Percentiles rank a stretch among this genome's conserved stretches.
Evolutionary conservation across 805 yeast species (phyloP).

Genomic region (Kodamaea sagamina): DNA sequence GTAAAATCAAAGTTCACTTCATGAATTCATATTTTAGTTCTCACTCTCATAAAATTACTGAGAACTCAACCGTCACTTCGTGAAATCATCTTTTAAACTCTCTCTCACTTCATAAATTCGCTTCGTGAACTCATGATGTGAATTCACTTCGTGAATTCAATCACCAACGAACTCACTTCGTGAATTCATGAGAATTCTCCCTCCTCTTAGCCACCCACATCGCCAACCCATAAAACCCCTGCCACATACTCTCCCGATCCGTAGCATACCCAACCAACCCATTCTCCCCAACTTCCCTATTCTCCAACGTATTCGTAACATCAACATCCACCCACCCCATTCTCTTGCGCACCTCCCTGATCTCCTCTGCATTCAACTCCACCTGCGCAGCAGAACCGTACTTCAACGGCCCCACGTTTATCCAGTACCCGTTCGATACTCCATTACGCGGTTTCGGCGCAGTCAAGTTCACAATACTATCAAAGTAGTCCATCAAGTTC

Average conservation of each 20-base stretch:
- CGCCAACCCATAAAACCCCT: slow-evolving; percentile 70
- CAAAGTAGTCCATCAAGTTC: slow-evolving; percentile 73
- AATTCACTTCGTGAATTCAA: not conserved
- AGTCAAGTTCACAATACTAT: slow-evolving; percentile 53
- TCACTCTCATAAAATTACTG: too few species aligned
- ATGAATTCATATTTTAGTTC: too few species aligned
- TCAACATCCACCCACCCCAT: slow-evolving; percentile 64
- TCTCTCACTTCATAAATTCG: not conserved
- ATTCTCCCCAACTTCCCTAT: slow-evolving; percentile 15
- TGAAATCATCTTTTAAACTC: not conserved
- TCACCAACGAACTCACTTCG: not conserved
- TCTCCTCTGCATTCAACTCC: slow-evolving; percentile 74
- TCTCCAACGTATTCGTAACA: slow-evolving; percentile 16
- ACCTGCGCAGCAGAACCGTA: slow-evolving; percentile 84
- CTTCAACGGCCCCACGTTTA: slow-evolving; percentile 88
- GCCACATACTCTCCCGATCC: slow-evolving; percentile 67
- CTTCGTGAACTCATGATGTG: not conserved
- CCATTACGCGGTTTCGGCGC: slow-evolving; percentile 25
- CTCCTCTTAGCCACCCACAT: slow-evolving; percentile 52
- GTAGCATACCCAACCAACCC: slow-evolving; percentile 64
- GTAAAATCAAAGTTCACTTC: too few species aligned
- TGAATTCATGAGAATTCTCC: slow-evolving; percentile 19
- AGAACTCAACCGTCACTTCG: not conserved
- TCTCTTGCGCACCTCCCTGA: slow-evolving; percentile 48
- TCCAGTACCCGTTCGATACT: slow-evolving; percentile 64